Base-by-base conservation (phyloP, 2,329 filamentous ascomycete genomes). In the Hypocrella siamensis region DNA sequence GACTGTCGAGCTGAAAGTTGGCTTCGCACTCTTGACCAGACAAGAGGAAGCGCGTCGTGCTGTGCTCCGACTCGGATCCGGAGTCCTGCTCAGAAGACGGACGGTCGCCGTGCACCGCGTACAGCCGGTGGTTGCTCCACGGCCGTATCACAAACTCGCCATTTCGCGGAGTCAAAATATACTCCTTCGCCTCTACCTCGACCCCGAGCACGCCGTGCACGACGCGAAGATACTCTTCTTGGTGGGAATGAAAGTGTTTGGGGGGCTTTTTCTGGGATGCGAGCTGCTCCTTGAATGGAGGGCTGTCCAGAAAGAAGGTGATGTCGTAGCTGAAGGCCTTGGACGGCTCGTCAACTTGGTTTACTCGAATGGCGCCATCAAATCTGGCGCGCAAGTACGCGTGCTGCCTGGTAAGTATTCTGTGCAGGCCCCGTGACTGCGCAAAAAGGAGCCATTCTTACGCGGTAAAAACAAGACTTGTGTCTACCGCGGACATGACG, bases 71-170 rank as follows among this genome's bases (percentile, higher is more conserved):
- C 7, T 12, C 21, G 7, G 21, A 22, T 22, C 21, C 21, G 12
- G 21, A 7, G 21, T 22, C 12, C 7, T 22, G 7, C 12, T 7
- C 21, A 22, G 21, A 22, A 7, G 12, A 12, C 21, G 21, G 21
- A 22, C 7, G 21, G 21, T 12, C 7, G 12, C 21, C 7, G 12
- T 7, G 21, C 21, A 22, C 21, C 12, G 21, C 7, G 12, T 7
- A 22, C 12, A 22, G 7, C 7, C 21, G 12, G 21, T 22, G 21
- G 12, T 22, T 22, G 7, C 7, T 12, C 21, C 21, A 22, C 21
- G 21, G 21, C 21, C 21, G 21, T 22, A 31, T 16, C 17, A 21
- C 7, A 24, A 31, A 31, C 30, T 31, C 30, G 17, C 30, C 30
- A 17, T 31, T 16, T 21, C 14, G 5, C 6, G 19, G 17, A 5